Conservation (phyloP, 1,139 yeast species). For the Pichiaceae sp. region DNA sequence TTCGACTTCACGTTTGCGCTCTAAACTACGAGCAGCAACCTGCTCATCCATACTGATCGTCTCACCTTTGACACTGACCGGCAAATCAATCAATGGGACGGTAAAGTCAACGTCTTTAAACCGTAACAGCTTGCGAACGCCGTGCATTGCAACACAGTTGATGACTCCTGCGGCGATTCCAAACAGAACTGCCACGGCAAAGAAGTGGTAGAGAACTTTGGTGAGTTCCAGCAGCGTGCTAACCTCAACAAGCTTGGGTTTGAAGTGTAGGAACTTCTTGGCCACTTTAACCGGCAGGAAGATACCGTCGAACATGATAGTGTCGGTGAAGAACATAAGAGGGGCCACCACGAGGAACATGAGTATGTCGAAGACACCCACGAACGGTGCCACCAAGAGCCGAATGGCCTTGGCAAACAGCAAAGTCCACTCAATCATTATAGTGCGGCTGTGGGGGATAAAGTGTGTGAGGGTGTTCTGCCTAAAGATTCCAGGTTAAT, state of each 20-base stretch:
- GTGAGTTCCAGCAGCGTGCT: slow-evolving; percentile 4
- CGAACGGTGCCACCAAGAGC: slow-evolving; percentile 5
- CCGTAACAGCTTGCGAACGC: neutral
- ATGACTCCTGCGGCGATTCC: slow-evolving; percentile 10
- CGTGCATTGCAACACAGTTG: slow-evolving; percentile 3
- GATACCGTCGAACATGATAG: slow-evolving; percentile 3
- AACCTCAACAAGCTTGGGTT: neutral
- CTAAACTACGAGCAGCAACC: neutral
- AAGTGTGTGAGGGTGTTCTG: too few relatives aligned
- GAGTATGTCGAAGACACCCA: slow-evolving; percentile 1
- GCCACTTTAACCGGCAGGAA: slow-evolving; percentile 4
- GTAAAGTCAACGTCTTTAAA: neutral
- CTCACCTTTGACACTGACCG: neutral
- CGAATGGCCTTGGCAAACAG: neutral
- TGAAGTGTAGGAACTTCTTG: neutral
- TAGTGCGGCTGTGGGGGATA: too few relatives aligned
- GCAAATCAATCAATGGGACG: slow-evolving; percentile 1
- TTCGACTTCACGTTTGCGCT: neutral
- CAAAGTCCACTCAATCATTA: neutral
- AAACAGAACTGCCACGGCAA: slow-evolving; percentile 8
- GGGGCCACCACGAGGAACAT: slow-evolving; percentile 12
- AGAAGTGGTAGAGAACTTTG: slow-evolving; percentile 10
- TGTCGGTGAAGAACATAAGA: slow-evolving; percentile 8
- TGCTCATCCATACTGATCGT: neutral
- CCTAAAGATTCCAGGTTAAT: too few relatives aligned